Percentiles rank a stretch among this genome's conserved stretches.
phyloP scores from a whole-genome alignment of 768 basidiomycete species.

The Neoboletus subvelutipes region DNA sequence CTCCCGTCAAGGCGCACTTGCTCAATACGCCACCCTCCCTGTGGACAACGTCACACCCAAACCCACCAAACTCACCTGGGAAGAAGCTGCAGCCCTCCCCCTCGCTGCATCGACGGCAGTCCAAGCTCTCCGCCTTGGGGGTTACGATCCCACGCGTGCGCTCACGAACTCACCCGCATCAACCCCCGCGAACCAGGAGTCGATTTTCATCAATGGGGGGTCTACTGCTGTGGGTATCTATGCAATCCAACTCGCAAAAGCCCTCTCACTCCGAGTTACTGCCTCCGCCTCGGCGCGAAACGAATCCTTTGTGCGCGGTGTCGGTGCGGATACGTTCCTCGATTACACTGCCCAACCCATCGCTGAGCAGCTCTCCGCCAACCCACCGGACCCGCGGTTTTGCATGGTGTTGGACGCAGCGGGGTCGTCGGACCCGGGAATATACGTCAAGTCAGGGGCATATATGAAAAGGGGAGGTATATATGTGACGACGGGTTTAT shows the following conservation, averaged over 20 bases:
- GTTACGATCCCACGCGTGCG: conserved; percentile 41
- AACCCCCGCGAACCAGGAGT: conserved; percentile 35
- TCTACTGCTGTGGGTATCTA: conserved; percentile 66
- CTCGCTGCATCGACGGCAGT: conserved; percentile 61
- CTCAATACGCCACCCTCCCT: conserved; percentile 55
- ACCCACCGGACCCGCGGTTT: too few species aligned
- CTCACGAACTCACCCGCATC: conserved; percentile 5
- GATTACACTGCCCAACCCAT: too few species aligned
- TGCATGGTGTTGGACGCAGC: too few species aligned
- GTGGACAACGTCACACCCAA: conserved; percentile 37
- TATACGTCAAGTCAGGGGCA: too few species aligned
- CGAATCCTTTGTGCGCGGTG: too few species aligned
- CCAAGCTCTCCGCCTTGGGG: conserved; percentile 48
- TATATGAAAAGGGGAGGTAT: too few species aligned
- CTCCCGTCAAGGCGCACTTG: conserved; percentile 53
- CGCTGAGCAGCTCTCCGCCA: too few species aligned
- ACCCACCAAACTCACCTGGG: conserved; percentile 50
- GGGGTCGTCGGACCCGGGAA: too few species aligned
- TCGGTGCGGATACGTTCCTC: too few species aligned
- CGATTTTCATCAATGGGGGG: conserved; percentile 69
- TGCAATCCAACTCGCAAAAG: conserved; percentile 75
- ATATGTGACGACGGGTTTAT: too few species aligned
- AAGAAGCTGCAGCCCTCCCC: conserved; percentile 60
- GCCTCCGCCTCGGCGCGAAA: too few species aligned
- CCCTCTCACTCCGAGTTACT: too few species aligned